Percentiles rank a stretch among this genome's conserved stretches.
phyloP scores from a whole-genome alignment of 108 stramenopile species.

The Cylindrotheca closterium region DNA sequence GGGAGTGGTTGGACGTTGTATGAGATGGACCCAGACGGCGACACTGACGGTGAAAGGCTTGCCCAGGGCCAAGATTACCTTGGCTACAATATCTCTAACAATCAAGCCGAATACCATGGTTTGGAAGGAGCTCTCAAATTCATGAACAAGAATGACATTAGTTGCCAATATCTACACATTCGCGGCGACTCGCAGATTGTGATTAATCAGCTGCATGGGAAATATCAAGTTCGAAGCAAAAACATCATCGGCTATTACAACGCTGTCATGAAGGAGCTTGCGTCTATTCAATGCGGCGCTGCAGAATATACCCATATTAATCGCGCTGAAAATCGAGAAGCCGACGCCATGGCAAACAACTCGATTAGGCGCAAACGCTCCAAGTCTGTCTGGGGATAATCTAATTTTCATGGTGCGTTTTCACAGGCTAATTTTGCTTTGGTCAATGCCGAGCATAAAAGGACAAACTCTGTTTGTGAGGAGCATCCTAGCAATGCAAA shows the following conservation, averaged over 20 bases:
- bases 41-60: slow-evolving; percentile 16
- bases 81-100: slow-evolving; percentile 37
- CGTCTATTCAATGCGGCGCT: not conserved
- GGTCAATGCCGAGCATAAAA: no score
- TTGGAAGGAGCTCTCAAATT: slow-evolving; percentile 19
- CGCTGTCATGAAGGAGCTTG: slow-evolving; percentile 9
- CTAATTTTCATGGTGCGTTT: no score
- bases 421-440: no score
- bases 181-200: slow-evolving; percentile 32
- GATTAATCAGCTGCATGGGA: slow-evolving; percentile 31
- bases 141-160: slow-evolving; percentile 5
- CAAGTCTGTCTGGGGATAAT: no score
- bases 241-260: slow-evolving; percentile 21
- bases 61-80: slow-evolving; percentile 18
- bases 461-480: no score
- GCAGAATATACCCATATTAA: slow-evolving; percentile 1
- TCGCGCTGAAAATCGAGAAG: slow-evolving; percentile 9
- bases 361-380: no score
- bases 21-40: slow-evolving; percentile 32
- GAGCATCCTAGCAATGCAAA: no score
- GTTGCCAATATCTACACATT: slow-evolving; percentile 16
- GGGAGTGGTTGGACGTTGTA: slow-evolving; percentile 30
- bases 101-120: slow-evolving; percentile 40
- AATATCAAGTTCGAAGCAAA: slow-evolving; percentile 24
- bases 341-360: slow-evolving; percentile 31